Percentiles rank a stretch among this genome's conserved stretches.
Evolutionary conservation across 2,329 filamentous ascomycete genomes (phyloP).

Genomic region (Leptographium procerum): DNA sequence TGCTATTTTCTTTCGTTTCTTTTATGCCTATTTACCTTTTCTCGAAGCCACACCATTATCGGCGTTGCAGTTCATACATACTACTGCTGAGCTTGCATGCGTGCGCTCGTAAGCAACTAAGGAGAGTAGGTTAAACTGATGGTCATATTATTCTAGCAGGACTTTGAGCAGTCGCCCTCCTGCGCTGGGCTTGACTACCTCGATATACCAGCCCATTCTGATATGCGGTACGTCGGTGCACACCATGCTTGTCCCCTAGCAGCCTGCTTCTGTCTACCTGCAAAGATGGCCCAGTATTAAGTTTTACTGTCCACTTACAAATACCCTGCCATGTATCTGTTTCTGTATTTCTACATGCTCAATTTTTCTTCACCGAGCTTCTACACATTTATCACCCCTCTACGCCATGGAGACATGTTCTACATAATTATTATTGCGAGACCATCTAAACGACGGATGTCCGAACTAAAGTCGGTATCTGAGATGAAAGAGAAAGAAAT

Average conservation of each 20-base stretch:
- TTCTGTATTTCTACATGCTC: not conserved
- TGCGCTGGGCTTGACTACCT: slow-evolving; percentile 42
- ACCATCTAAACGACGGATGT: not conserved
- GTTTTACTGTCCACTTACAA: not conserved
- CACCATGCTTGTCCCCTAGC: not conserved
- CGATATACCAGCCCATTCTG: slow-evolving; percentile 37
- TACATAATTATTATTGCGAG: not conserved
- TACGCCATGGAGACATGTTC: not conserved
- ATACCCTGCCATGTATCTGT: not conserved
- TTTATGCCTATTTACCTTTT: not conserved
- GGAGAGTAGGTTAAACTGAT: slow-evolving; percentile 12
- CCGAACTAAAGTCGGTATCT: not conserved
- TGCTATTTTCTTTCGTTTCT: too few species aligned
- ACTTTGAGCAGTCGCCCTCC: slow-evolving; percentile 41
- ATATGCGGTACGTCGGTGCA: slow-evolving; percentile 40
- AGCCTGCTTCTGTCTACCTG: not conserved
- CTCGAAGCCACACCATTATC: not conserved
- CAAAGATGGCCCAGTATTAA: not conserved
- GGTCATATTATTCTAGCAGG: slow-evolving; percentile 25
- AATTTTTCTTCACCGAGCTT: not conserved
- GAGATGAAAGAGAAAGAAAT: not conserved
- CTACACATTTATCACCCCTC: not conserved
- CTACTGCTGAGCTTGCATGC: not conserved
- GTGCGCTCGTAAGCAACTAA: not conserved
- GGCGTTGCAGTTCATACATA: not conserved